phyloP scores from a whole-genome alignment of 257 asterid genomes.

The Solanum chiquidenum region DNA sequence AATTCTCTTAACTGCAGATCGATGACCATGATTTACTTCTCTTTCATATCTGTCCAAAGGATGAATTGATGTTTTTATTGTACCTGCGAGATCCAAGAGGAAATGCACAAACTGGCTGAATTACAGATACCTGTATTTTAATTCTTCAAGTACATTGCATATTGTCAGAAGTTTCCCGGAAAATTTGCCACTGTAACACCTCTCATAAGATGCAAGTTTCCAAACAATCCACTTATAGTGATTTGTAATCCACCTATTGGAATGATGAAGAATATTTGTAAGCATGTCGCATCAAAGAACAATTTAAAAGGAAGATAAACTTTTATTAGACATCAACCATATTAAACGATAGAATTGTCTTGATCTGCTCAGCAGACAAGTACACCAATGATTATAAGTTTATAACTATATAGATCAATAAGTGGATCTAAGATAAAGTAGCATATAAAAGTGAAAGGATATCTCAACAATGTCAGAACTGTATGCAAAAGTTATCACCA shows the following conservation, averaged over 20 bases:
- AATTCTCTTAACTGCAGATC: slow-evolving; percentile 75
- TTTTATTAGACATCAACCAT: neutral
- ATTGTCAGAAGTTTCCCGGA: slow-evolving; percentile 59
- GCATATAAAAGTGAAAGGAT: neutral
- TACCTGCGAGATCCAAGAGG: slow-evolving; percentile 2
- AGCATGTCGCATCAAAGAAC: neutral
- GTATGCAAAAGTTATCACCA: neutral
- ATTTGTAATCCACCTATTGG: slow-evolving; percentile 72
- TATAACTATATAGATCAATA: neutral
- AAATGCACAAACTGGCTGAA: neutral
- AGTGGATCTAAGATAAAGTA: neutral
- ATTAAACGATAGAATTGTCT: neutral
- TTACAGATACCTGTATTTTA: slow-evolving; percentile 58
- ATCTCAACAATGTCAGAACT: neutral
- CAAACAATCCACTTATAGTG: slow-evolving; percentile 94
- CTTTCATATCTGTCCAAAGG: slow-evolving; percentile 62
- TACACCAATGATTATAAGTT: neutral
- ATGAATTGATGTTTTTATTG: slow-evolving; percentile 3
- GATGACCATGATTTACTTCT: slow-evolving; percentile 89
- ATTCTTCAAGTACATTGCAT: slow-evolving; percentile 79
- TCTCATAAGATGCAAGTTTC: slow-evolving; percentile 90
- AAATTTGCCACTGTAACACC: slow-evolving; percentile 64
- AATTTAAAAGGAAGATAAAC: neutral
- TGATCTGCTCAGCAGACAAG: neutral
- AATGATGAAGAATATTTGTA: neutral